Evolutionary conservation across 2,329 filamentous ascomycete species (phyloP), one percentile per base, ranked within the genome.

Genomic region (Ophiognomonia clavigignenti-juglandacearum): DNA sequence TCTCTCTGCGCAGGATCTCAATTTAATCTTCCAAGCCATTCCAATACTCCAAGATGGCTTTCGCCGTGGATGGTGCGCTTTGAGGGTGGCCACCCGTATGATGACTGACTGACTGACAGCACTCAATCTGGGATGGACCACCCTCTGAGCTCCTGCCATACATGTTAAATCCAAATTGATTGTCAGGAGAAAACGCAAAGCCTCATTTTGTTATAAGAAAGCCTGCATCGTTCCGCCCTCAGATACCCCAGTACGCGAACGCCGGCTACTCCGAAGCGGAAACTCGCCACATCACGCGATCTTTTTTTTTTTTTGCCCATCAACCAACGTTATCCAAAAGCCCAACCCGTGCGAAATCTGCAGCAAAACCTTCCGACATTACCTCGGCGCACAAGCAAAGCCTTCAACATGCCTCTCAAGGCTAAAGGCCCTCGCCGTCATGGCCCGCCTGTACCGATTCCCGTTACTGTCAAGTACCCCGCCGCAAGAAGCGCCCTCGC

Each of bases 51-150:
- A 72, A 52, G 54, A 78, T 78, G 63, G 64, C 60, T 45, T 50
- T 66, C 53, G 62, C 65, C 53, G 62, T 65, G 64, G 62, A 61
- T 66, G 68, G 68, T 73, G 68, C 68, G 52, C 72, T 72, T 55
- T 79, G 71, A 75, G 73, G 73, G 74, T 77, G 73, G 74, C 65
- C 61, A 61, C 47, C 68, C 62, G 59, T 57, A 66, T 62, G 65
- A 64, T 62, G 62, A 61, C 31, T 49, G 51, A 45, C 45, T 62
- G 62, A 61, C 31, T 49, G 51, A 45, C 45, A 61, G 59, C 59
- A 59, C 66, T 71, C 67, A 63, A 80, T 10, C 10, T 79, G 77
- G 75, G 69, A 74, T 45, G 43, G 43, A 27, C 72, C 74, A 75
- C 73, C 73, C 72, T 77, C 73, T 62, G 63, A 64, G 67, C 68